Conservation (phyloP, 2,329 filamentous ascomycete genomes). For the Emmonsiellopsis sp. region DNA sequence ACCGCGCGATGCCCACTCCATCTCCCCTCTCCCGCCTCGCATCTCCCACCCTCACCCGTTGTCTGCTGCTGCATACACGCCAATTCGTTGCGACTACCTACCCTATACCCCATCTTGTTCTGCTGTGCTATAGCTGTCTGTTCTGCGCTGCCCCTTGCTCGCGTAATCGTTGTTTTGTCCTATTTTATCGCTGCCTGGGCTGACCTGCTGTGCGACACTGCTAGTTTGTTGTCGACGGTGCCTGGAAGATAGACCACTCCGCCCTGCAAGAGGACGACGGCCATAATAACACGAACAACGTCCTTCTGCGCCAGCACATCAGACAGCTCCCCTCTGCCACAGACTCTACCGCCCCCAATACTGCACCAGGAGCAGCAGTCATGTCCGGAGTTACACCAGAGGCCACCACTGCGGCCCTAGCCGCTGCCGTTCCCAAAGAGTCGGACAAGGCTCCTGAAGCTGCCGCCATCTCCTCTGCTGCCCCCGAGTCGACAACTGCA, state of each 20-base stretch:
- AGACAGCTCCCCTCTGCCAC: conserved; percentile 16
- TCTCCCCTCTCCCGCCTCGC: too few relatives aligned
- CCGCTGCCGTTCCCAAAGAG: conserved; percentile 55
- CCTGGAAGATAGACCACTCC: conserved; percentile 75
- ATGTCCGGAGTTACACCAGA: conserved; percentile 59
- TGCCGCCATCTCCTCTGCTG: conserved; percentile 56
- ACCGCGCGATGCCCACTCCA: too few relatives aligned
- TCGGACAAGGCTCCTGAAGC: conserved; percentile 8
- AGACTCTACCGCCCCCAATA: conserved; percentile 2
- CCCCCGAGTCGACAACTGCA: conserved; percentile 61
- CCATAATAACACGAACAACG: conserved; percentile 84
- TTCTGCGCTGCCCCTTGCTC: neutral
- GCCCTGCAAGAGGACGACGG: conserved; percentile 75
- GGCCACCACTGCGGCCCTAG: conserved; percentile 61
- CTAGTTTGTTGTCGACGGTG: conserved; percentile 90
- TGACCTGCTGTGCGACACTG: conserved; percentile 3
- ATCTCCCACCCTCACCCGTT: too few relatives aligned
- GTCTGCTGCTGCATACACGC: too few relatives aligned
- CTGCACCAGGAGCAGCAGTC: conserved; percentile 14
- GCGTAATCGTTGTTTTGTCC: neutral
- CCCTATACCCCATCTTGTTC: too few relatives aligned
- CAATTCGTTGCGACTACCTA: too few relatives aligned
- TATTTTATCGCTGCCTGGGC: neutral
- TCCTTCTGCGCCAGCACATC: conserved; percentile 69
- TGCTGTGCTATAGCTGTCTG: too few relatives aligned